Percentiles rank a stretch among this genome's conserved stretches.
These are phyloP conservation scores for Sporothrix humicola DNA, from an alignment of 2,329 filamentous ascomycete genomes.

Conservation along the genomic window DNA sequence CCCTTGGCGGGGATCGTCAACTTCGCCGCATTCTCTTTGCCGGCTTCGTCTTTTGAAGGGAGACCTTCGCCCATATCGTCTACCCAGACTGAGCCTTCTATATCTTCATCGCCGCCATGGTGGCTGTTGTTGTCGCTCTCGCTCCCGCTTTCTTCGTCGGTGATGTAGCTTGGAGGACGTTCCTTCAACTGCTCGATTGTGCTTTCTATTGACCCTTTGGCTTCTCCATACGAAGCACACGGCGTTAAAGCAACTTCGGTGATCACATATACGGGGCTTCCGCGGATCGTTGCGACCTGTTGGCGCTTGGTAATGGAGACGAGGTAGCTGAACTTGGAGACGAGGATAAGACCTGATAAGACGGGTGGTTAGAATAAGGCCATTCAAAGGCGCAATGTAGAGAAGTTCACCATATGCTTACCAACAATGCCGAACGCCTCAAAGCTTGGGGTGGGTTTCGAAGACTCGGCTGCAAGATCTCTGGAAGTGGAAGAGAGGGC, in stretches of 20 bases:
- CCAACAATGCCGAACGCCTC: constrained; percentile 66
- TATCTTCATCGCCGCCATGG: constrained; percentile 37
- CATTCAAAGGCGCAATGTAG: too few species aligned
- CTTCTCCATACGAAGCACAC: constrained; percentile 75
- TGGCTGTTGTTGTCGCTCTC: constrained; percentile 47
- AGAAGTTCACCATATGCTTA: constrained; percentile 41
- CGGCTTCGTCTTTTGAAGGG: neutral
- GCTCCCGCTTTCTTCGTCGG: constrained; percentile 50
- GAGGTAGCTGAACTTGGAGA: constrained; percentile 81
- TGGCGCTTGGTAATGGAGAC: constrained; percentile 85
- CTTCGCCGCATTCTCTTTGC: neutral
- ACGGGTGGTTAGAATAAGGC: neutral
- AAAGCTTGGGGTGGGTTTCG: constrained; percentile 57
- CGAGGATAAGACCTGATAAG: constrained; percentile 76
- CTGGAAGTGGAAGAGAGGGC: constrained; percentile 52
- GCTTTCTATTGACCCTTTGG: constrained; percentile 70
- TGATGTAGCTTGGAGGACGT: constrained; percentile 44
- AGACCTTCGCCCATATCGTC: constrained; percentile 33
- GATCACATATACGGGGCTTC: constrained; percentile 82
- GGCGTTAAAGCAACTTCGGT: constrained; percentile 92
- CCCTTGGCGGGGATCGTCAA: neutral
- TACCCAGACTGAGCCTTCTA: constrained; percentile 29
- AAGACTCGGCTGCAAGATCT: constrained; percentile 53
- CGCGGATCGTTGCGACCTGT: constrained; percentile 85
- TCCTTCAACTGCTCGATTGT: constrained; percentile 56